Base-by-base conservation (phyloP, 768 basidiomycete species). In the Daedalea quercina region DNA sequence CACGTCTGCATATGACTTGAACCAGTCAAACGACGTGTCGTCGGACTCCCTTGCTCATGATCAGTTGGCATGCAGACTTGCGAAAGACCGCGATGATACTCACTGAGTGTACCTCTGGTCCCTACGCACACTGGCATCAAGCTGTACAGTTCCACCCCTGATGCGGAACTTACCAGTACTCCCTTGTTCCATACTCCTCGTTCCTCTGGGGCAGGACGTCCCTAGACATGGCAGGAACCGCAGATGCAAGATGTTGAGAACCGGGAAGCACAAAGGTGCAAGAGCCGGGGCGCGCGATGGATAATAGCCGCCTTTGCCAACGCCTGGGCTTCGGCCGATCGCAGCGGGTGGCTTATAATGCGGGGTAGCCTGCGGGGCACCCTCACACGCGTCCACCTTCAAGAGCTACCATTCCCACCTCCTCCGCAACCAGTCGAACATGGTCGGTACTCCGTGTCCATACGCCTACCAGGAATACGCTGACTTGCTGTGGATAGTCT, bases 1-100 rank as follows among this genome's bases (percentile, higher is more conserved):
- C n/a, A 93, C 71, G 52, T 93, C 89, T 1, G 67, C 65, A 60
- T 91, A 93, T 9, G 82, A 81, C 65, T 90, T 91, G 73, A 91
- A 91, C 90, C 90, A 93, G 69, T 93, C 90, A 56, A 87, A 91
- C 6, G 78, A 71, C 3, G 69, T 70, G n/a, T 80, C 79, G 17
- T 76, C 71, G 3, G 73, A 63, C 66, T 86, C 83, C 60, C 87
- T 88, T 59, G 54, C 37, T 7, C 37, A 15, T 15, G 13, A 17
- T 40, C 37, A 19, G 17, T 19, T 4, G 6, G 33, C 46, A 41
- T 53, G 31, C 40, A 23, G 40, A 52, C 25, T 19, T 45, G 53
- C 54, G 17, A 37, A 31, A 54, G 41, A n/a, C n/a, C n/a, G n/a
- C n/a, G n/a, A n/a, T 40, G 37, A 20, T 47, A 53, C 76, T 67